Evolutionary conservation across 768 basidiomycete species (phyloP), one percentile per base, ranked within the genome.

Genomic region (Rhizopogon sp.): DNA sequence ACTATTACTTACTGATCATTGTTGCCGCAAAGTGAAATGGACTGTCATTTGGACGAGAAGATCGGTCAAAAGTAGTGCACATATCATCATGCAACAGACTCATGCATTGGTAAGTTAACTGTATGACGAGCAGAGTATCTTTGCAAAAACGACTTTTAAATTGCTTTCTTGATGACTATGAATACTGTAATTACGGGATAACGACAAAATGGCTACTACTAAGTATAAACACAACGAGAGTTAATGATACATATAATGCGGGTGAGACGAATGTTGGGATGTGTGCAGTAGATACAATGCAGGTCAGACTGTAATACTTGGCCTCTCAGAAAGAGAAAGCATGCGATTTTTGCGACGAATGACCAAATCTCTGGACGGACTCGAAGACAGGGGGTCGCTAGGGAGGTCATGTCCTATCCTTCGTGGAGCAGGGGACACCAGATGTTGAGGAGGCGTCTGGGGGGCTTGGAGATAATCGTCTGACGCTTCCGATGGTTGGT

Each of bases 391-490:
- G 61, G 79, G 78, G 59, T 83, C 82, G 61, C 79, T 79, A 4
- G 72, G 70, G 1, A 70, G 68, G 53, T 79, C 75, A 33, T 69
- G 66, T 52, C 74, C 66, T 17, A 55, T 58, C 40, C 78, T 76
- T 37, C 75, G 80, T 41, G 79, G 67, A 20, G 73, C 76, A 6
- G 87, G 85, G 7, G 87, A 90, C 39, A 82, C 79, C 33, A 88
- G 67, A 60, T 83, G 83, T 56, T 79, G 79, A n/a, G 87, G 85
- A 0, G 84, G 87, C 16, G 87, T 83, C 65, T 87, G 84, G 0
- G 85, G 85, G 28, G 81, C 56, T 56, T 76, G 75, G 0, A 77
- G 78, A 58, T 87, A 84, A 55, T 90, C 85, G 60, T 88, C 87
- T 3, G 86, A 87, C 11, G 72, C 64, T 51, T 77, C 70, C 1